phyloP scores from a whole-genome alignment of 768 basidiomycete genomes.

The Suillus plorans region DNA sequence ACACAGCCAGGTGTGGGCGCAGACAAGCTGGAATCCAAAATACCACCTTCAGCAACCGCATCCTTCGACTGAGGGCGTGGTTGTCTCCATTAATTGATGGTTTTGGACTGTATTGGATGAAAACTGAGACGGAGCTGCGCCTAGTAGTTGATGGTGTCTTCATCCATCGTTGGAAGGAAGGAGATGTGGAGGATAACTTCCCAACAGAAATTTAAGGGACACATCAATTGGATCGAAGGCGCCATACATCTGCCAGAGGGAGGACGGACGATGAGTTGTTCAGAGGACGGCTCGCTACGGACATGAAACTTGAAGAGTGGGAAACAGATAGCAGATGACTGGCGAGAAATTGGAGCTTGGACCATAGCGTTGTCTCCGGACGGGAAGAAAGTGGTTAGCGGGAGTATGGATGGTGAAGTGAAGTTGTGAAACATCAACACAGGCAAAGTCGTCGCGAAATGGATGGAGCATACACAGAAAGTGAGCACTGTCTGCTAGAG shows the following conservation, averaged over 20 bases:
- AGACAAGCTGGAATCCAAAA: neutral
- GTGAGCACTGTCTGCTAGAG: neutral
- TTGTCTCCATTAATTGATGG: neutral
- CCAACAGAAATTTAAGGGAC: too few relatives aligned
- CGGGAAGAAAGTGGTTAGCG: neutral
- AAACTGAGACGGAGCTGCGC: neutral
- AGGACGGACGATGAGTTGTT: too few relatives aligned
- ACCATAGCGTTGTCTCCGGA: neutral
- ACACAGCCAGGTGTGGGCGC: neutral
- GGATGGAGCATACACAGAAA: neutral
- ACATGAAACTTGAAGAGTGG: too few relatives aligned
- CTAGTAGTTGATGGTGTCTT: neutral
- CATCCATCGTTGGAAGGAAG: neutral
- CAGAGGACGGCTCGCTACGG: too few relatives aligned
- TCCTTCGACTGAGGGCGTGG: neutral
- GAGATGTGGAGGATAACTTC: too few relatives aligned
- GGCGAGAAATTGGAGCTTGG: too few relatives aligned
- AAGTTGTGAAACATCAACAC: neutral
- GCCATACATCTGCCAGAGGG: too few relatives aligned
- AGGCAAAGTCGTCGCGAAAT: neutral
- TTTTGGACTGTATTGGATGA: neutral
- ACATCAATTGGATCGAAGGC: too few relatives aligned
- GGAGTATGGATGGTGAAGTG: neutral
- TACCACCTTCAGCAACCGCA: neutral
- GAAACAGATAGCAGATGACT: too few relatives aligned